Evolutionary conservation across 345 rosid genomes (phyloP).

Genomic region (Populus simonii): DNA sequence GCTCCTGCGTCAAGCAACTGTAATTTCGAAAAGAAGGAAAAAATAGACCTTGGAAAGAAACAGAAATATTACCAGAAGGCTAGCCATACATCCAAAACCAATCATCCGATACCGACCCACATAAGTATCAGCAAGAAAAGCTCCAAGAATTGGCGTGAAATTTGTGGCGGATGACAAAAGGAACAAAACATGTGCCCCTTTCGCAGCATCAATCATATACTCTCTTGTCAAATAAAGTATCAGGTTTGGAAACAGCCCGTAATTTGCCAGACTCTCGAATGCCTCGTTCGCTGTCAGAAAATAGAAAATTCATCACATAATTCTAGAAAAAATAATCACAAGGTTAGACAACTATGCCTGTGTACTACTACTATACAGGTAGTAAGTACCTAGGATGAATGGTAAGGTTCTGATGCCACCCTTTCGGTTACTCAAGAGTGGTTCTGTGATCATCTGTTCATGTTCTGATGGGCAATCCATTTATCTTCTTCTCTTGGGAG

Average conservation of each 20-base stretch:
- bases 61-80: constrained; percentile 41
- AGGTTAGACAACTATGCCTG: too few relatives aligned
- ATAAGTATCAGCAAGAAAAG: constrained; percentile 63
- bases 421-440: constrained; percentile 24
- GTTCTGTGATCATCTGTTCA: constrained; percentile 20
- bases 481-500: too few relatives aligned
- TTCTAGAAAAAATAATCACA: too few relatives aligned
- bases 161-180: constrained; percentile 57
- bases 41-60: too few relatives aligned
- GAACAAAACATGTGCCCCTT: constrained; percentile 44
- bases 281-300: constrained; percentile 48
- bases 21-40: too few relatives aligned
- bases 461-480: too few relatives aligned
- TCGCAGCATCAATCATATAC: constrained; percentile 43
- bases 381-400: constrained; percentile 56
- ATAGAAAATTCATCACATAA: too few relatives aligned
- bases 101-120: constrained; percentile 55
- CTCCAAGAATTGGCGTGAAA: constrained; percentile 54
- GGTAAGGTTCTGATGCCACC: constrained; percentile 49
- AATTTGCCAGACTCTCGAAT: constrained; percentile 52
- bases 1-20: too few relatives aligned
- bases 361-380: too few relatives aligned
- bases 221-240: constrained; percentile 51
- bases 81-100: constrained; percentile 42
- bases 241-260: constrained; percentile 55